Evolutionary conservation across 148 eudicot species (phyloP).

Genomic region (Vaccinium vitisidaea): DNA sequence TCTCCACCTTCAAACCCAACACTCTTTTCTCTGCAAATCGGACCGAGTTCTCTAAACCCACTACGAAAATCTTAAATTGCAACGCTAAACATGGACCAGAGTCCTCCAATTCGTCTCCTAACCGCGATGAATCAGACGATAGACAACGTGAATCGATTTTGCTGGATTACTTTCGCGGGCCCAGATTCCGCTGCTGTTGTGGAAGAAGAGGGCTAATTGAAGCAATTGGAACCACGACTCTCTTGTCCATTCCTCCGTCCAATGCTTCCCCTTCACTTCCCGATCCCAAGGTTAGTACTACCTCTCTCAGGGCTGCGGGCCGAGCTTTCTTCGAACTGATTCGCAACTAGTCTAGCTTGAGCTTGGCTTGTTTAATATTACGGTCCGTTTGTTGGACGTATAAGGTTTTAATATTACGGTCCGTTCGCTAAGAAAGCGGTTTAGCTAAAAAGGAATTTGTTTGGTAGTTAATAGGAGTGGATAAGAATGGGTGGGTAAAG

Average conservation of each 20-base stretch:
- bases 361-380: no score
- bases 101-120: not conserved
- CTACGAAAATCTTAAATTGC: not conserved
- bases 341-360: no score
- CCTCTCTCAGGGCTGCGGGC: not conserved
- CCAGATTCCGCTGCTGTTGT: slow-evolving; percentile 34
- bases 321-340: no score
- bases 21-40: not conserved
- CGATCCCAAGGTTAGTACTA: slow-evolving; percentile 37
- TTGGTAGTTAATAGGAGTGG: no score
- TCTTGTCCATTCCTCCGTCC: slow-evolving; percentile 26
- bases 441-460: no score
- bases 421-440: no score
- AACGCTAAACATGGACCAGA: not conserved
- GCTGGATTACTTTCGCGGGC: not conserved
- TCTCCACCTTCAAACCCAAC: not conserved
- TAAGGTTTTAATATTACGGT: no score
- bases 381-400: no score
- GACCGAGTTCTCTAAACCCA: not conserved
- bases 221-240: slow-evolving; percentile 21
- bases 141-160: not conserved
- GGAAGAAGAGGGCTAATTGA: slow-evolving; percentile 47
- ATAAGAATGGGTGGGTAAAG: no score
- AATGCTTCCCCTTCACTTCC: slow-evolving; percentile 21
- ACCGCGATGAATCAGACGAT: not conserved